A percentile compares a stretch with the other conserved stretches of the same genome.
Evolutionary conservation across 2,329 filamentous ascomycete genomes (phyloP).

Genomic region (Beauveria sp.): DNA sequence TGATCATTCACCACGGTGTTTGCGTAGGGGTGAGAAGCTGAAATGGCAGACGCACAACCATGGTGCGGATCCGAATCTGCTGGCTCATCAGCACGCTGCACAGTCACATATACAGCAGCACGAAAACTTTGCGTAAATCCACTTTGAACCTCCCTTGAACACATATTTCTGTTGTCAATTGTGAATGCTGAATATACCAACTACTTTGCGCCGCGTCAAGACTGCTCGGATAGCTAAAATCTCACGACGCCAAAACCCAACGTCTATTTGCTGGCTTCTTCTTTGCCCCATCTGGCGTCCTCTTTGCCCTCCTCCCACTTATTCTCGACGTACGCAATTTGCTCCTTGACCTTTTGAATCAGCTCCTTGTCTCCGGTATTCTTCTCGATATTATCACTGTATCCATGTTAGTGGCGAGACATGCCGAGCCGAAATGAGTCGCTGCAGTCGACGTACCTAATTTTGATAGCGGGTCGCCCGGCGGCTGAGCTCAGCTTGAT

Average conservation of each 20-base stretch:
- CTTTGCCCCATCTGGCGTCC: conserved; percentile 68
- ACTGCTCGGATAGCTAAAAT: not conserved
- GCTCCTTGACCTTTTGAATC: conserved; percentile 74
- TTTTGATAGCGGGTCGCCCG: conserved; percentile 80
- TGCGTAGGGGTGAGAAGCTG: too few relatives aligned
- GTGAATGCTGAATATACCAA: not conserved
- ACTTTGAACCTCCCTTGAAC: too few relatives aligned
- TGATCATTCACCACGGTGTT: not conserved
- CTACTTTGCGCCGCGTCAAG: not conserved
- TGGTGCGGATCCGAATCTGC: too few relatives aligned
- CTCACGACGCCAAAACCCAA: not conserved
- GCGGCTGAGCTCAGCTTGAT: conserved; percentile 88
- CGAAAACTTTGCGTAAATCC: too few relatives aligned
- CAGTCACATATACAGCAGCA: too few relatives aligned
- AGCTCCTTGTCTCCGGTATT: conserved; percentile 82
- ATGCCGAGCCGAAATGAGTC: not conserved
- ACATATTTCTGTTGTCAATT: too few relatives aligned
- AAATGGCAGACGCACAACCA: too few relatives aligned
- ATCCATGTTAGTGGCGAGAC: not conserved
- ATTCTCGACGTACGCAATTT: conserved; percentile 79
- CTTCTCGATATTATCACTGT: conserved; percentile 75
- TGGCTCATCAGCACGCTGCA: too few relatives aligned
- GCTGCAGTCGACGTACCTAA: conserved; percentile 42
- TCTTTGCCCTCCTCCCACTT: conserved; percentile 81
- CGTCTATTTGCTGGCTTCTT: conserved; percentile 20